phyloP scores from a whole-genome alignment of 2,329 filamentous ascomycete species.

The Volutella citrinella region DNA sequence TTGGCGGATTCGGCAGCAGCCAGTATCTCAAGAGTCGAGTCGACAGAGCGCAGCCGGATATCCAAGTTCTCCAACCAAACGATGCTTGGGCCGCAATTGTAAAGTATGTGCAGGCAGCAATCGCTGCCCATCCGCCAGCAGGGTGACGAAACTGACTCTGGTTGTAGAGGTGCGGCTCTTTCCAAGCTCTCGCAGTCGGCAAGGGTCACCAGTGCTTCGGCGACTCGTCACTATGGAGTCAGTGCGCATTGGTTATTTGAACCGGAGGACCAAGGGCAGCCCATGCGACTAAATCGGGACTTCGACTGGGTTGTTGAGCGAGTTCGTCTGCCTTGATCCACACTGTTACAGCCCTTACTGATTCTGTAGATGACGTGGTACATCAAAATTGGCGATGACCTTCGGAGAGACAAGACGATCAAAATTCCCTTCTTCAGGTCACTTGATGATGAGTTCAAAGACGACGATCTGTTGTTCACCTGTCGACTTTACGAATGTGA shows the following conservation, averaged over 20 bases:
- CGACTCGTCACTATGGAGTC: slow-evolving; percentile 9
- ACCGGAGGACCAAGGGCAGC: slow-evolving; percentile 3
- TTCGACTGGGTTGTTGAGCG: background rate
- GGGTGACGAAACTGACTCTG: background rate
- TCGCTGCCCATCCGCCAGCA: background rate
- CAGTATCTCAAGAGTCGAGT: slow-evolving; percentile 32
- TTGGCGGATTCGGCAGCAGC: slow-evolving; percentile 36
- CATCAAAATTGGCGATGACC: slow-evolving; percentile 14
- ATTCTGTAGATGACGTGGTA: slow-evolving; percentile 14
- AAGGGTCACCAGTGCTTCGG: slow-evolving; percentile 10
- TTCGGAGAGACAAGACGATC: slow-evolving; percentile 9
- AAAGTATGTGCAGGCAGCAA: slow-evolving; percentile 6
- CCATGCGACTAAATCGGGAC: background rate
- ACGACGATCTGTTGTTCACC: too few relatives aligned
- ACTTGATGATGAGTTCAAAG: too few relatives aligned
- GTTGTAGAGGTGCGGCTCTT: slow-evolving; percentile 14
- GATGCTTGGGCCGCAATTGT: slow-evolving; percentile 25
- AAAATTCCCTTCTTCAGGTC: slow-evolving; percentile 1
- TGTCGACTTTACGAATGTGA: too few relatives aligned
- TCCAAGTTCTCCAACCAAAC: slow-evolving; percentile 30
- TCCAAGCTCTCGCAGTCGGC: slow-evolving; percentile 10
- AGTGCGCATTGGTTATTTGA: background rate
- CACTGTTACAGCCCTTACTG: background rate
- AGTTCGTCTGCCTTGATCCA: background rate
- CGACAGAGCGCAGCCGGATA: slow-evolving; percentile 15